Percentiles rank a stretch among this genome's conserved stretches.
Evolutionary conservation across 441 rosid species (phyloP).

Genomic region (Populus trichocarpa): DNA sequence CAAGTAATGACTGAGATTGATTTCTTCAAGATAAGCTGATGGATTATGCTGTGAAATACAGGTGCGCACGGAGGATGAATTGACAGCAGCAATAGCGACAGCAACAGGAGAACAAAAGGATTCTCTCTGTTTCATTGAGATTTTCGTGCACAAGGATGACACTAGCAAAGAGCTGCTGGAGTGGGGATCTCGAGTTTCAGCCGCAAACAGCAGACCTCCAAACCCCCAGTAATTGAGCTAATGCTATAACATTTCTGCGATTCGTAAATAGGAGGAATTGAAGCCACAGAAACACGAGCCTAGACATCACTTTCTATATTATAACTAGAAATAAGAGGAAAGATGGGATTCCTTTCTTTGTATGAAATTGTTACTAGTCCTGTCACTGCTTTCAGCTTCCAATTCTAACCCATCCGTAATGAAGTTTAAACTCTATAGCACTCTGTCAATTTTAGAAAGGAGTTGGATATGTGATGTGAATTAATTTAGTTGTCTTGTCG

Average conservation of each 20-base stretch:
- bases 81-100: constrained; percentile 35
- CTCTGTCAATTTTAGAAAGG: neutral
- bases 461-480: neutral
- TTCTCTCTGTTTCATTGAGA: constrained; percentile 53
- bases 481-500: neutral
- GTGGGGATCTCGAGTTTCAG: constrained; percentile 65
- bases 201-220: constrained; percentile 58
- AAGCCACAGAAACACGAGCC: neutral
- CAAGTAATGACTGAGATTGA: neutral
- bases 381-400: neutral
- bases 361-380: neutral
- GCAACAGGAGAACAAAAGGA: constrained; percentile 42
- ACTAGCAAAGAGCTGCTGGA: constrained; percentile 66
- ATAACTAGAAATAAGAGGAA: constrained; percentile 10
- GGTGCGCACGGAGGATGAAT: constrained; percentile 47
- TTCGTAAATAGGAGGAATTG: neutral
- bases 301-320: neutral
- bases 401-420: neutral
- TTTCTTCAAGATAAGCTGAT: constrained; percentile 1
- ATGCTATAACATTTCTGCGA: neutral
- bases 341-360: constrained; percentile 4
- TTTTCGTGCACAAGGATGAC: constrained; percentile 55
- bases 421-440: neutral
- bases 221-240: constrained; percentile 40
- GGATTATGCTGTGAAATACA: constrained; percentile 19